A percentile compares a stretch with the other conserved stretches of the same genome.
Evolutionary conservation across 2,329 filamentous ascomycete species (phyloP).

Genomic region (Talaromyces sp.): DNA sequence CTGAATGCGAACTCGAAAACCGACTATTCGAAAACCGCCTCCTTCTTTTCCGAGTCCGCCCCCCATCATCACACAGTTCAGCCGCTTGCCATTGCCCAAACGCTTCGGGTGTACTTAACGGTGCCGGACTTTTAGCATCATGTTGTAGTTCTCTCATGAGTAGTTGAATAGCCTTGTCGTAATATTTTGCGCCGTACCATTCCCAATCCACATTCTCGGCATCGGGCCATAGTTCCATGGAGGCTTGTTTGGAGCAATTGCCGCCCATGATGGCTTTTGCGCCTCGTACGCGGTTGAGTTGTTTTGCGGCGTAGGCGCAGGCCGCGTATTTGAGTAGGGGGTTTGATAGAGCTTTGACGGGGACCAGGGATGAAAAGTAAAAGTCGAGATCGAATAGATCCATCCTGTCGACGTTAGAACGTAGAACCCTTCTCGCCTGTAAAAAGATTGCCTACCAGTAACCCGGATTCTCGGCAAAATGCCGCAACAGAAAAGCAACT

Average conservation of each 20-base stretch:
- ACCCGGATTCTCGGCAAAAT: slow-evolving; percentile 60
- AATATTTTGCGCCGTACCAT: slow-evolving; percentile 62
- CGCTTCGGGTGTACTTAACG: slow-evolving; percentile 35
- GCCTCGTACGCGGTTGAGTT: slow-evolving; percentile 56
- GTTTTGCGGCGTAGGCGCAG: slow-evolving; percentile 62
- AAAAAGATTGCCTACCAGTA: slow-evolving; percentile 49
- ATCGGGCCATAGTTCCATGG: slow-evolving; percentile 55
- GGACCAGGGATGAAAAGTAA: slow-evolving; percentile 62
- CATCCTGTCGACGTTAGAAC: slow-evolving; percentile 37
- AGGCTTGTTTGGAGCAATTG: slow-evolving; percentile 46
- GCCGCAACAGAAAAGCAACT: slow-evolving; percentile 58
- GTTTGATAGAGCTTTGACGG: slow-evolving; percentile 55
- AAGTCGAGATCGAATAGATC: slow-evolving; percentile 51
- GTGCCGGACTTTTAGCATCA: slow-evolving; percentile 35
- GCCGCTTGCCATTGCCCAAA: slow-evolving; percentile 39
- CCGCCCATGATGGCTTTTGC: slow-evolving; percentile 52
- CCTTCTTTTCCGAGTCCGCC: slow-evolving; percentile 47
- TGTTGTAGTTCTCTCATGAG: slow-evolving; percentile 48
- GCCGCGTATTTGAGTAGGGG: slow-evolving; percentile 53
- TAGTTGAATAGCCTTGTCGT: slow-evolving; percentile 61
- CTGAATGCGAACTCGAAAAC: slow-evolving; percentile 43
- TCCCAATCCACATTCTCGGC: slow-evolving; percentile 55
- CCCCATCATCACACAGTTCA: slow-evolving; percentile 34
- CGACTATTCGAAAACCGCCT: slow-evolving; percentile 46
- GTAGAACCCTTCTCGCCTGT: background rate